Base-by-base conservation (phyloP, 768 basidiomycete genomes). In the Rhodocollybia butyracea region DNA sequence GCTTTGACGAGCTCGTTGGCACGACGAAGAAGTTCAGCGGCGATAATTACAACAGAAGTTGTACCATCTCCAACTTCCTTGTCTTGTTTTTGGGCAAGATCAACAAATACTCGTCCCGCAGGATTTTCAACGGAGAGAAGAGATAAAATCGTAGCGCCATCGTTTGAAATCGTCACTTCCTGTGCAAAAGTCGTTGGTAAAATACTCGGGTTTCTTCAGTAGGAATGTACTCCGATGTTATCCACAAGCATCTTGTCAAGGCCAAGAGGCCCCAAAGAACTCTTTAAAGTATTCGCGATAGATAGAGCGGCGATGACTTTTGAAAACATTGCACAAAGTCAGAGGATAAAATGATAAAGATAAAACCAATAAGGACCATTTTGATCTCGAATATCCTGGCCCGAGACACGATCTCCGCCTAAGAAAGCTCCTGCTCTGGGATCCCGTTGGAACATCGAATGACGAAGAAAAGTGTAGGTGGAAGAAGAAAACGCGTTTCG, bases 141-240 rank as follows among this genome's bases (percentile, higher is more conserved):
- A 22, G 91, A 88, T 36, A 99, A 84, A 63, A 99, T 99, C n/a
- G 97, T 98, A 15, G 97, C 97, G 46, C 97, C 97, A 74, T 98
- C 97, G 73, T 99, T 99, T 45, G 97, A 98, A 69, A 99, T 98
- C 29, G 97, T 98, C 27, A 98, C 95, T 81, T 99, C 97, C 94
- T 96, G 70, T 5, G 42, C 34, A 51, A 26, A 52, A 8, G 11
- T 5, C 6, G 38, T 17, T 4, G 52, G 60, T 54, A 32, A 51
- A 50, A 55, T 52, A 51, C 32, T 40, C 31, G 45, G 13, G 21
- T 43, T 24, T 26, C 27, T 21, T 3, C 21, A 21, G 11, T 30
- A 22, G 2, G 34, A 10, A 74, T 88, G 65, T 67, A 95, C 94
- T 62, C 94, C 95, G 61, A 98, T 94, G 73, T 96, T 95, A 71